Conservation (phyloP, 208 protist genomes). For the Acanthamoeba culbertsoni region DNA sequence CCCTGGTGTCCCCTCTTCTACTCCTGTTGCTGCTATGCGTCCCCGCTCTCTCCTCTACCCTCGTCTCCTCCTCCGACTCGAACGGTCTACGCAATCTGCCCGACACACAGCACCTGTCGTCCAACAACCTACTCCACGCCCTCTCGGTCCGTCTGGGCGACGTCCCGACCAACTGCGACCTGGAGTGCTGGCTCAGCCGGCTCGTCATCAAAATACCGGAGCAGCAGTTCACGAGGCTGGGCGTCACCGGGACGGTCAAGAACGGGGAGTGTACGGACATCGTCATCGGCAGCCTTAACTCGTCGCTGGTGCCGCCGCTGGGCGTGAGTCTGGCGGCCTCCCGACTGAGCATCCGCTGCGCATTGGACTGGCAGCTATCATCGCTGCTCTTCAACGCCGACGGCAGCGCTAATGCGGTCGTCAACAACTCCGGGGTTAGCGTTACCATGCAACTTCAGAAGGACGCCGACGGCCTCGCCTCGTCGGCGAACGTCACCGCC, state of each 20-base stretch:
- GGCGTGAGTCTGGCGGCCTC: not conserved
- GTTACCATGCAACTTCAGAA: not conserved
- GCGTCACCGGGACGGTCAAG: not conserved
- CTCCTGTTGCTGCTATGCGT: not conserved
- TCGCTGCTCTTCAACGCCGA: not conserved
- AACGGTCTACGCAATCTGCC: not conserved
- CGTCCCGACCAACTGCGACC: not conserved
- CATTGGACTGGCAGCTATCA: not conserved
- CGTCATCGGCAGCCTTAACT: not conserved
- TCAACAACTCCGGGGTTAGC: not conserved
- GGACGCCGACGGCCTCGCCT: slow-evolving; percentile 53
- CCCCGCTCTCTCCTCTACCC: not conserved
- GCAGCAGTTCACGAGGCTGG: not conserved
- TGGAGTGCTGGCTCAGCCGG: slow-evolving; percentile 43
- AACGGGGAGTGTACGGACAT: slow-evolving; percentile 29
- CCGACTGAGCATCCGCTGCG: slow-evolving; percentile 45
- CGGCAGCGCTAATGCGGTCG: not conserved
- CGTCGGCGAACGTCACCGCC: not conserved
- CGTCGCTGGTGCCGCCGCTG: not conserved
- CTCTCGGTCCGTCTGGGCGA: not conserved
- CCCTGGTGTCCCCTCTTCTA: not conserved
- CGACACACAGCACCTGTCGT: too few relatives aligned
- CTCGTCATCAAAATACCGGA: slow-evolving; percentile 59
- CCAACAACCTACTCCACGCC: not conserved
- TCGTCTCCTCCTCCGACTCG: not conserved